Evolutionary conservation across 2,329 filamentous ascomycete genomes (phyloP), one percentile per base, ranked within the genome.

Genomic region (Diatrype stigma): DNA sequence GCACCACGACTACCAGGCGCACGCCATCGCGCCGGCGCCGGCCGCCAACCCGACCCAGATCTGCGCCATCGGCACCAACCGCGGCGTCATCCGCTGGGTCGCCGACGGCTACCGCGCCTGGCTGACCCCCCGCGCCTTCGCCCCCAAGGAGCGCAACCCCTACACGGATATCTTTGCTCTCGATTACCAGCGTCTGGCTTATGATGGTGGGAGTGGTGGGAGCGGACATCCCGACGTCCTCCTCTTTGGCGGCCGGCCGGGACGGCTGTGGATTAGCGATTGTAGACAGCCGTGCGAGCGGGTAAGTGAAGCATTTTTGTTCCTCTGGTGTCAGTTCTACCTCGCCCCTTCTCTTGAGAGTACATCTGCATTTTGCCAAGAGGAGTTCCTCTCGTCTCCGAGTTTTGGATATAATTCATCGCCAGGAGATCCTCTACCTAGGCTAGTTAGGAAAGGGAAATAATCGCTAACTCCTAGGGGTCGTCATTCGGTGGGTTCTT

Each of bases 161-260:
- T 49, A 54, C 30, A n/a, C 48, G 14, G 70, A 80, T 51, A 66
- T 80, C 42, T 77, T 82, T 50, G 65, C 75, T 3, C 65, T 80
- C 23, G 74, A 77, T 49, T 82, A 79, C 56, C 68, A 75, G 21
- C 54, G 60, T 3, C n/a, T n/a, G n/a, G n/a, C n/a, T n/a, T n/a
- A n/a, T n/a, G n/a, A n/a, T n/a, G n/a, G n/a, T n/a, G n/a, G n/a
- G n/a, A 63, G 60, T 16, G 6, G 26, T 10, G 26, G 10, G 6
- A 30, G 26, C 26, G 26, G 26, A n/a, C 72, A 76, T 45, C 72
- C 71, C 12, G 65, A 74, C 12, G 57, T 82, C 2, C 54, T 83
- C 14, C 65, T 79, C 30, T 75, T 78, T 0, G 82, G 80, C 34
- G 75, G 75, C 2, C 74, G 81, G 3, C 69, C 71, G n/a, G 69